Conservation (phyloP, 2,329 filamentous ascomycete genomes). For the Aplosporella prunicola region DNA sequence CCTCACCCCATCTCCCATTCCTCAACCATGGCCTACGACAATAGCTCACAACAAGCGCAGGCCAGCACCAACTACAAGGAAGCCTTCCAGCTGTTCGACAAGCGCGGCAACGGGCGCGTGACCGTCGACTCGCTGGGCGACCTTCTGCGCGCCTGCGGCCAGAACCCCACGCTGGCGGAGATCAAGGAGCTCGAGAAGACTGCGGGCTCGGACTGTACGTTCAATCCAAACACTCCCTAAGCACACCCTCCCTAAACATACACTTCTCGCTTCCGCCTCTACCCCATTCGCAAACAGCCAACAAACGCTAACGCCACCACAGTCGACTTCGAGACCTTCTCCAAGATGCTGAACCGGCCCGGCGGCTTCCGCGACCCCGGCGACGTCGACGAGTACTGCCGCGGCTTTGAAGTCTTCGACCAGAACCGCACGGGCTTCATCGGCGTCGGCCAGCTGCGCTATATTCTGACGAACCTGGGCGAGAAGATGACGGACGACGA, state of each 20-base stretch:
- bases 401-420: slow-evolving; percentile 98
- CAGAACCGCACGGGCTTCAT: slow-evolving; percentile 99
- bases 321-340: slow-evolving; percentile 98
- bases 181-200: slow-evolving; percentile 87
- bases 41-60: slow-evolving; percentile 33
- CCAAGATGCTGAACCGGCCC: slow-evolving; percentile 91
- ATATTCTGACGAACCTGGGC: slow-evolving; percentile 93
- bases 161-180: slow-evolving; percentile 93
- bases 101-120: slow-evolving; percentile 93
- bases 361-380: slow-evolving; percentile 97
- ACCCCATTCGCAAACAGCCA: background rate
- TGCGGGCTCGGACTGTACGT: slow-evolving; percentile 84
- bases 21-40: slow-evolving; percentile 12
- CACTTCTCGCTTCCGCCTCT: background rate
- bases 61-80: slow-evolving; percentile 98
- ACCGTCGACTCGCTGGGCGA: slow-evolving; percentile 80
- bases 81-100: slow-evolving; percentile 97
- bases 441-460: slow-evolving; percentile 93
- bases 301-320: slow-evolving; percentile 1
- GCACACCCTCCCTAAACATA: background rate
- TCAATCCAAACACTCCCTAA: background rate
- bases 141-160: slow-evolving; percentile 88
- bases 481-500: slow-evolving; percentile 99
- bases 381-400: slow-evolving; percentile 96
- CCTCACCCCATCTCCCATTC: no score